These are phyloP conservation scores for Cladosporium oxysporum DNA, from an alignment of 2,329 filamentous ascomycete species.

Conservation along the genomic window DNA sequence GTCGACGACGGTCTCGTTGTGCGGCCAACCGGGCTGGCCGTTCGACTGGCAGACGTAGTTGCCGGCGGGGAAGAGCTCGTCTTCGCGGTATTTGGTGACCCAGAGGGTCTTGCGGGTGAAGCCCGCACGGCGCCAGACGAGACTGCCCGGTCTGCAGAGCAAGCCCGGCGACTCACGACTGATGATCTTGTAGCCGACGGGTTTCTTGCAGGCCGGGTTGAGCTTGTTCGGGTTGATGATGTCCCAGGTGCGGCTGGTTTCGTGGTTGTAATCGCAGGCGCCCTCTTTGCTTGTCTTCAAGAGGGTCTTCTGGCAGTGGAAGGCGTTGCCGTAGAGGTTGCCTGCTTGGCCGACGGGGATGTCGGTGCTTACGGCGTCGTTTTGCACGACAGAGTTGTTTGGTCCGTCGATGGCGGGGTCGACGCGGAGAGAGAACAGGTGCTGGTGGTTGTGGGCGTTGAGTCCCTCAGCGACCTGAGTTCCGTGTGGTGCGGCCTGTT, in stretches of 20 bases:
- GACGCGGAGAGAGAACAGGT: slow-evolving; percentile 66
- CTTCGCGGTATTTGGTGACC: slow-evolving; percentile 56
- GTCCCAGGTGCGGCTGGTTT: slow-evolving; percentile 59
- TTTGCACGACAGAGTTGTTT: slow-evolving; percentile 54
- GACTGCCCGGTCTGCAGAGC: slow-evolving; percentile 47
- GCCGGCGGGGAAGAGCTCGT: slow-evolving; percentile 54
- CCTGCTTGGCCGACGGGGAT: slow-evolving; percentile 32
- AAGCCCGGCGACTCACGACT: slow-evolving; percentile 53
- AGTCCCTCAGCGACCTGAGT: slow-evolving; percentile 66
- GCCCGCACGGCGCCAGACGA: slow-evolving; percentile 49
- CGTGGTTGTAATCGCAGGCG: slow-evolving; percentile 37
- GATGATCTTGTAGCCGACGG: slow-evolving; percentile 53
- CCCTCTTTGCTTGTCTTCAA: slow-evolving; percentile 26
- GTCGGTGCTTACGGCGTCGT: slow-evolving; percentile 51
- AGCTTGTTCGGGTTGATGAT: slow-evolving; percentile 51
- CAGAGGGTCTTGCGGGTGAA: slow-evolving; percentile 56
- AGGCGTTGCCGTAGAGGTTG: slow-evolving; percentile 65
- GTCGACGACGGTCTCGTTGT: slow-evolving; percentile 39
- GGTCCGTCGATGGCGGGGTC: slow-evolving; percentile 64
- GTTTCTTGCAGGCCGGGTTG: slow-evolving; percentile 50
- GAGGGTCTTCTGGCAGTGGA: slow-evolving; percentile 51
- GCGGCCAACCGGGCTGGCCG: slow-evolving; percentile 41
- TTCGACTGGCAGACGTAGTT: slow-evolving; percentile 50
- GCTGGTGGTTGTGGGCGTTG: slow-evolving; percentile 69
- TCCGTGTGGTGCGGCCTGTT: slow-evolving; percentile 45